phyloP scores from a whole-genome alignment of 2,329 filamentous ascomycete genomes.

The Aspergillus sclerotialis region DNA sequence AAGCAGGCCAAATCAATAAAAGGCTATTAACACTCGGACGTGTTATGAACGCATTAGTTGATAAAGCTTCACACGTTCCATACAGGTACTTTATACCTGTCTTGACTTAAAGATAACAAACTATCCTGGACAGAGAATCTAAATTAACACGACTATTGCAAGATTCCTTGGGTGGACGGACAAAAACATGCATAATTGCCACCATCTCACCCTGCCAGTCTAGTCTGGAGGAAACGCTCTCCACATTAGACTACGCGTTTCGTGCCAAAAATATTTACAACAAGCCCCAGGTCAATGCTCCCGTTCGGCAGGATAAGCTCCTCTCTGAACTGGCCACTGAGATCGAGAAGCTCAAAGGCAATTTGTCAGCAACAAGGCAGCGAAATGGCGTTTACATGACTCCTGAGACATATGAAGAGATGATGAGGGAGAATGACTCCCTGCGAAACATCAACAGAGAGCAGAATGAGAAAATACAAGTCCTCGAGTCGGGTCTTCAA shows the following conservation, averaged over 20 bases:
- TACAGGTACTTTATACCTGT: too few species aligned
- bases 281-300: slow-evolving; percentile 89
- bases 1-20: slow-evolving; percentile 97
- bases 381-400: slow-evolving; percentile 93
- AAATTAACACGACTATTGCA: slow-evolving; percentile 91
- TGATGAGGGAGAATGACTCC: slow-evolving; percentile 87
- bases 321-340: slow-evolving; percentile 84
- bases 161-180: slow-evolving; percentile 90
- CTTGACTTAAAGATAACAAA: too few species aligned
- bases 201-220: slow-evolving; percentile 91
- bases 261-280: slow-evolving; percentile 99
- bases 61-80: slow-evolving; percentile 82
- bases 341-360: slow-evolving; percentile 89
- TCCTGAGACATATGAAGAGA: slow-evolving; percentile 80
- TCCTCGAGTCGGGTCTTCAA: slow-evolving; percentile 79
- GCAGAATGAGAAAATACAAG: slow-evolving; percentile 84
- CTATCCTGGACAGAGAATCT: slow-evolving; percentile 84
- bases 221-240: slow-evolving; percentile 96
- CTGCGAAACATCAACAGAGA: slow-evolving; percentile 86
- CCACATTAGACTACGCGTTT: slow-evolving; percentile 95
- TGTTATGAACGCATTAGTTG: slow-evolving; percentile 95
- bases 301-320: slow-evolving; percentile 87
- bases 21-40: slow-evolving; percentile 88
- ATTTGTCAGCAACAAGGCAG: slow-evolving; percentile 85
- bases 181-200: slow-evolving; percentile 98